A percentile compares a stretch with the other conserved stretches of the same genome.
Evolutionary conservation across 208 protist species (phyloP).

Genomic region (Novymonas esmeraldas): DNA sequence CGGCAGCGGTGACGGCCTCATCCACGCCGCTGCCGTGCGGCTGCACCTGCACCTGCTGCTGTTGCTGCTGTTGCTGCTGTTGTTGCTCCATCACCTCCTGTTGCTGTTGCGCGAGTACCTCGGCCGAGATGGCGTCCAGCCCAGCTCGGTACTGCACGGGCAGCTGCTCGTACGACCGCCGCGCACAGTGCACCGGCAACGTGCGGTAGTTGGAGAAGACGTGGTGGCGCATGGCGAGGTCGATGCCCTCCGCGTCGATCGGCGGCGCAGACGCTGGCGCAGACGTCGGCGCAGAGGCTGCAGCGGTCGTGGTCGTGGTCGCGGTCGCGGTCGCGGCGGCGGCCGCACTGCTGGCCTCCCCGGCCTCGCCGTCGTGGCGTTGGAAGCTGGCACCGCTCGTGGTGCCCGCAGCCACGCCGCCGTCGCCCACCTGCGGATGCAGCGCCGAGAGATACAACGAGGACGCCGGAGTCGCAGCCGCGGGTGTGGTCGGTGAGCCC

Average conservation of each 20-base stretch:
- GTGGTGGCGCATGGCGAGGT: constrained; percentile 21
- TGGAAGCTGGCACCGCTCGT: background rate
- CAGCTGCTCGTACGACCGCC: constrained; percentile 48
- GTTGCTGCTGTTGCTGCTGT: constrained; percentile 5
- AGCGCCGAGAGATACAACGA: constrained; percentile 6
- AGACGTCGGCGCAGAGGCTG: background rate
- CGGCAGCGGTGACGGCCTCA: background rate
- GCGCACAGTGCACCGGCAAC: constrained; percentile 37
- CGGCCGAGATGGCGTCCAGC: constrained; percentile 52
- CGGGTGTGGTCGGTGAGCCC: background rate
- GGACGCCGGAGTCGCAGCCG: background rate
- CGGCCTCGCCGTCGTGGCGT: background rate
- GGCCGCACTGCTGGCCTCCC: background rate
- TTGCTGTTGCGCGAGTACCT: constrained; percentile 20
- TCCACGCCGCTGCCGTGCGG: background rate
- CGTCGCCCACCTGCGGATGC: background rate
- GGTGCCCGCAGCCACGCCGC: background rate
- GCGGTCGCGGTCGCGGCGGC: background rate
- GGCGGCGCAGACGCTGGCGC: background rate
- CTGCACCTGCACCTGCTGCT: too few relatives aligned
- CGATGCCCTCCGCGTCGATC: constrained; percentile 4
- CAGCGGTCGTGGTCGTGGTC: too few relatives aligned
- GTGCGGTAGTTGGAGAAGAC: constrained; percentile 75
- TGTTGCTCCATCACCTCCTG: background rate
- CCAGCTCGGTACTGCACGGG: constrained; percentile 51